phyloP scores from a whole-genome alignment of 306 rosid genomes.

The Luffa aegyptiaca region DNA sequence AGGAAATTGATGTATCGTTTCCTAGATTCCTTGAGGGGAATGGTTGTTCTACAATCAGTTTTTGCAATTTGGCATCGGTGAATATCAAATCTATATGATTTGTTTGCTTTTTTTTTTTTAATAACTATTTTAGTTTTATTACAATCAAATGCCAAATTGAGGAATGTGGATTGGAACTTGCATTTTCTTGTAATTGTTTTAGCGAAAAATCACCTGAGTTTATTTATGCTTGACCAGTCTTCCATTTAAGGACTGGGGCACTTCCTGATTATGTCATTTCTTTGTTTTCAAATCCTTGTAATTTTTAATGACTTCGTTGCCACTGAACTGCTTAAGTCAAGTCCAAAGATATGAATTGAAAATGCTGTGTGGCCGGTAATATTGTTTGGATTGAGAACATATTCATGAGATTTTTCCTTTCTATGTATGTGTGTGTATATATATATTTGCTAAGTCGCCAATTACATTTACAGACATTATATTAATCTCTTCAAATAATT shows the following conservation, averaged over 20 bases:
- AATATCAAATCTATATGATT: background rate
- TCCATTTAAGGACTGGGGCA: background rate
- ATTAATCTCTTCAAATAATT: background rate
- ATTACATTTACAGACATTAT: background rate
- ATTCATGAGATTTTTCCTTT: background rate
- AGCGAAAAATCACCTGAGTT: background rate
- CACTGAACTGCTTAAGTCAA: background rate
- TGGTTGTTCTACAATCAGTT: background rate
- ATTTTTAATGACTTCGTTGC: background rate
- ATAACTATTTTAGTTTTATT: background rate
- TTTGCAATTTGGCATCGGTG: background rate
- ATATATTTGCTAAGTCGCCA: background rate
- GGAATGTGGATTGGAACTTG: background rate
- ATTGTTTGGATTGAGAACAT: background rate
- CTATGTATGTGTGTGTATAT: background rate
- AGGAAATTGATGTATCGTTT: background rate
- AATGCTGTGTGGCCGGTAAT: background rate
- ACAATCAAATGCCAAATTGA: background rate
- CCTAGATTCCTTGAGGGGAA: background rate
- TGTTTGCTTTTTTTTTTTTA: no score
- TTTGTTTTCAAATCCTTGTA: background rate
- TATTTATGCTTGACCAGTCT: background rate
- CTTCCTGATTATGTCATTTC: conserved; percentile 1
- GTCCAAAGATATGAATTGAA: background rate
- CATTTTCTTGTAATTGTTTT: background rate